Conservation (phyloP, 139 green algal genomes). For the Diplosphaera chodatii region DNA sequence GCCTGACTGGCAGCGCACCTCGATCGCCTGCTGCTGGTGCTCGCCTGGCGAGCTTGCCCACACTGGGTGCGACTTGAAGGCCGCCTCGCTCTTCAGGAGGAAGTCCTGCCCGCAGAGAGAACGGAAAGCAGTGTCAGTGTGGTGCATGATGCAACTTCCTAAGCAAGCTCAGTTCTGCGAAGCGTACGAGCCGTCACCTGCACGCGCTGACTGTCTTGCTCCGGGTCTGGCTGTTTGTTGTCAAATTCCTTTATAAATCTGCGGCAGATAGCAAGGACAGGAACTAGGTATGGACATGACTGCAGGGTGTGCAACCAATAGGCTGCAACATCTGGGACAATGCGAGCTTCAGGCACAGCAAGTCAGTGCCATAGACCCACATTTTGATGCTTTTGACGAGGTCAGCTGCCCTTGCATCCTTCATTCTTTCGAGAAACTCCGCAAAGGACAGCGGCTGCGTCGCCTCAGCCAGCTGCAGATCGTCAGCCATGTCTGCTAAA, state of each 20-base stretch:
- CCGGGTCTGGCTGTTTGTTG: constrained; percentile 18
- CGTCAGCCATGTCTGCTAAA: constrained; percentile 20
- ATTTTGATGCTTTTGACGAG: constrained; percentile 85
- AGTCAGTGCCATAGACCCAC: no score
- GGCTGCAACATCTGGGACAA: no score
- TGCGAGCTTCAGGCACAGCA: no score
- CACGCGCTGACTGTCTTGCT: constrained; percentile 25
- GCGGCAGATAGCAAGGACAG: no score
- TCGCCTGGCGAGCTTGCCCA: constrained; percentile 54
- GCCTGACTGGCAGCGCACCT: constrained; percentile 36
- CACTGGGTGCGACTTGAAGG: constrained; percentile 74
- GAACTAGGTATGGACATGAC: no score
- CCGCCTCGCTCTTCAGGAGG: constrained; percentile 60
- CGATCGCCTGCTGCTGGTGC: constrained; percentile 67
- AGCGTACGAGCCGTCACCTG: constrained; percentile 21
- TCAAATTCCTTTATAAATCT: constrained; percentile 47
- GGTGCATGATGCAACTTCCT: no score
- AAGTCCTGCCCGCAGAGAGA: constrained; percentile 61
- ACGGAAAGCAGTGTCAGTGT: no score
- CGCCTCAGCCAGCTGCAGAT: constrained; percentile 8
- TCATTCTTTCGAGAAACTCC: constrained; percentile 79
- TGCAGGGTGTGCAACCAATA: no score
- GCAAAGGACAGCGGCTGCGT: constrained; percentile 57
- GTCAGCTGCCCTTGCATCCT: constrained; percentile 64
- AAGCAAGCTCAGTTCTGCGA: no score